phyloP scores from a whole-genome alignment of 331 rosid genomes.

The Pyrus hybrid region DNA sequence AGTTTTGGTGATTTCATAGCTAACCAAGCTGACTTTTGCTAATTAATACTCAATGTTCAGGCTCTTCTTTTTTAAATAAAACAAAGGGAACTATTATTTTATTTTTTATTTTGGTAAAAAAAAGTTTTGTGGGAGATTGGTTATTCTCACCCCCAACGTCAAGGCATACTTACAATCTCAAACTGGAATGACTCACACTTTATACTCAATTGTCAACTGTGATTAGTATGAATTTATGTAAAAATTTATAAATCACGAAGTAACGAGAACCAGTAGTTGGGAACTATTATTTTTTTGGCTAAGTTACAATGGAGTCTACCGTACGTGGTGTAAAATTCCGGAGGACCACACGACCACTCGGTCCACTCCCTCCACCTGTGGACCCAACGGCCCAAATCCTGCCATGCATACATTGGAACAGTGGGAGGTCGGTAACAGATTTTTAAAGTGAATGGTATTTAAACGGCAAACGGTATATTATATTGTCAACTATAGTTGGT shows the following conservation, averaged over 20 bases:
- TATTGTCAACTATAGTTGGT: too few relatives aligned
- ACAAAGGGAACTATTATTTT: too few relatives aligned
- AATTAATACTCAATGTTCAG: background rate
- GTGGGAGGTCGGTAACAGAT: background rate
- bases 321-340: background rate
- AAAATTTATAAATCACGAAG: too few relatives aligned
- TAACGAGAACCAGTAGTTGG: too few relatives aligned
- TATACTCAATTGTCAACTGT: fast-evolving
- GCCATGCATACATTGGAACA: background rate
- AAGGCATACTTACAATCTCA: fast-evolving
- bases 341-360: slow-evolving; percentile 28
- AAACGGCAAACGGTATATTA: too few relatives aligned
- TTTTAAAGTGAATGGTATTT: too few relatives aligned
- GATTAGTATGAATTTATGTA: too few relatives aligned
- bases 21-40: background rate
- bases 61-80: background rate
- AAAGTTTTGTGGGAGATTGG: too few relatives aligned
- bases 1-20: background rate
- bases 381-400: background rate
- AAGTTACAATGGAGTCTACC: too few relatives aligned
- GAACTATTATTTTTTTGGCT: too few relatives aligned
- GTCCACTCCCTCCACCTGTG: background rate
- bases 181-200: fast-evolving
- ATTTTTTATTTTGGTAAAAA: too few relatives aligned
- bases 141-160: too few relatives aligned